Evolutionary conservation across 306 rosid genomes (phyloP).

Genomic region (Heteromeles arbutifolia): DNA sequence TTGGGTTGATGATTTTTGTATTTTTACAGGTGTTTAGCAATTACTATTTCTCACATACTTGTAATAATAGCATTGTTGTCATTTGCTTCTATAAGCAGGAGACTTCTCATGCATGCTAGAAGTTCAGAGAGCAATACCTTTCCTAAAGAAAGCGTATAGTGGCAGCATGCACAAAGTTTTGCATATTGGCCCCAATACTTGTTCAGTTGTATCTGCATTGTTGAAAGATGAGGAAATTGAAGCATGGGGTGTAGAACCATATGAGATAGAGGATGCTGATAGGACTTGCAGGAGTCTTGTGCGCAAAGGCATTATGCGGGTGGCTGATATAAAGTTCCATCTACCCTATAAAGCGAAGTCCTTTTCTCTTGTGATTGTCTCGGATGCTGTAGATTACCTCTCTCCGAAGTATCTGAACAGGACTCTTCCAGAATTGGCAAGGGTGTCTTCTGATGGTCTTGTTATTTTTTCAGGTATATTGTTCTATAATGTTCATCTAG

Average conservation of each 20-base stretch:
- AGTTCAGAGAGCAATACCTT: slow-evolving; percentile 61
- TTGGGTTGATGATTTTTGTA: no score
- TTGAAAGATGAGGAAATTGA: slow-evolving; percentile 69
- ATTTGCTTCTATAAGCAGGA: slow-evolving; percentile 31
- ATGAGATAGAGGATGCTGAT: slow-evolving; percentile 78
- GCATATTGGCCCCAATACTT: slow-evolving; percentile 87
- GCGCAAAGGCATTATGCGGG: slow-evolving; percentile 68
- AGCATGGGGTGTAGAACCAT: slow-evolving; percentile 94
- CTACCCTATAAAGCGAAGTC: slow-evolving; percentile 81
- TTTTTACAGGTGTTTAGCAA: background rate
- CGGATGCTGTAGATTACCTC: slow-evolving; percentile 85
- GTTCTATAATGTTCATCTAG: background rate
- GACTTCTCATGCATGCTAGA: slow-evolving; percentile 75
- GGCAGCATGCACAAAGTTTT: slow-evolving; percentile 62
- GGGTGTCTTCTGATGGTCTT: slow-evolving; percentile 68
- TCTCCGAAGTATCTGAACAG: slow-evolving; percentile 80
- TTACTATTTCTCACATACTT: background rate
- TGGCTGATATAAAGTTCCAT: slow-evolving; percentile 77
- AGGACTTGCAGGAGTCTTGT: slow-evolving; percentile 65
- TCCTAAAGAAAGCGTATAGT: slow-evolving; percentile 64
- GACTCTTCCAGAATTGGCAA: slow-evolving; percentile 83
- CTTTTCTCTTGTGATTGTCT: slow-evolving; percentile 71
- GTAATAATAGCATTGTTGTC: background rate
- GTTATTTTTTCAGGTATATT: slow-evolving; percentile 67
- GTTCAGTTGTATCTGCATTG: slow-evolving; percentile 67